Conservation (phyloP, 176 grass and related monocot genomes). For the Dendrocalamus sinicus region DNA sequence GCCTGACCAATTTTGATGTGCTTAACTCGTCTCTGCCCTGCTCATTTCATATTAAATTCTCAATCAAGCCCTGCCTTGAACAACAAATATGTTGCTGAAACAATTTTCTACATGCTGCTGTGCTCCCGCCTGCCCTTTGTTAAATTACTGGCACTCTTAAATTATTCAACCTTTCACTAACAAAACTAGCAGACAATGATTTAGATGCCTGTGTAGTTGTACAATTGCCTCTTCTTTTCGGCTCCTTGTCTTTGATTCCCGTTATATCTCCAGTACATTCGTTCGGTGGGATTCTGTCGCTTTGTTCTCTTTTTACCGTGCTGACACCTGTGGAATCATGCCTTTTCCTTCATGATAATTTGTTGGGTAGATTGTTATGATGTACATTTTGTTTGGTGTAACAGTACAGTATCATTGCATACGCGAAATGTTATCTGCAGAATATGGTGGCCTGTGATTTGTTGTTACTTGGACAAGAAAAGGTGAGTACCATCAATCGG, state of each 20-base stretch:
- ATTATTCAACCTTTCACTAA: background rate
- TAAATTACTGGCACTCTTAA: background rate
- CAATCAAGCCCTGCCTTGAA: slow-evolving; percentile 2
- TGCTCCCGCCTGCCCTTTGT: background rate
- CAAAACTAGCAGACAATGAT: slow-evolving; percentile 8
- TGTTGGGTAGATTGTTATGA: background rate
- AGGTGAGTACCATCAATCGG: background rate
- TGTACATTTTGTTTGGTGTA: background rate
- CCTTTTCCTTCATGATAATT: background rate
- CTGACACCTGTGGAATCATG: slow-evolving; percentile 2
- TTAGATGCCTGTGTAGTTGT: background rate
- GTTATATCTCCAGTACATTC: slow-evolving; percentile 3
- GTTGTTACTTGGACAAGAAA: background rate
- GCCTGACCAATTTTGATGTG: slow-evolving; percentile 41
- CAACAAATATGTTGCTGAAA: slow-evolving; percentile 22
- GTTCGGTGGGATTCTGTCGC: background rate
- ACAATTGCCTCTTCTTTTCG: background rate
- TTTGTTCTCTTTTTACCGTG: slow-evolving; percentile 3
- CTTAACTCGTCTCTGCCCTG: slow-evolving; percentile 16
- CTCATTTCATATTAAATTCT: slow-evolving; percentile 17
- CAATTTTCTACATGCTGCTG: background rate
- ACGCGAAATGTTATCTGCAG: background rate
- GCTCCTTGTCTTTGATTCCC: background rate
- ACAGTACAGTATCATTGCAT: background rate
- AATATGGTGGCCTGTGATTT: background rate